Conservation (phyloP, 257 asterid genomes). For the Plectranthus barbatus region DNA sequence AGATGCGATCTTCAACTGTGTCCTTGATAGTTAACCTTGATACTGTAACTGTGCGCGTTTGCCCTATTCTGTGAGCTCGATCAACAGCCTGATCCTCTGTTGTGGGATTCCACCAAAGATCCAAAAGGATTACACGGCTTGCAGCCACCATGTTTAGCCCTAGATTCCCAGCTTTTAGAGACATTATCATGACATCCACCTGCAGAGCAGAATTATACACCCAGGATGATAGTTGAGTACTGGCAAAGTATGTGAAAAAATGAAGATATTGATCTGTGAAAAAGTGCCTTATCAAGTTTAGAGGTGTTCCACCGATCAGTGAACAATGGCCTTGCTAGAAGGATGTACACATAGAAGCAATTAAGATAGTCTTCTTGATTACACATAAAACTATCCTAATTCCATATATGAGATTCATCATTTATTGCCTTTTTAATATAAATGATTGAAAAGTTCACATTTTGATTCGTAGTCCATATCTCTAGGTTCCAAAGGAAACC, state of each 20-base stretch:
- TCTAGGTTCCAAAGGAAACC: too few relatives aligned
- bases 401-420: too few relatives aligned
- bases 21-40: conserved; percentile 78
- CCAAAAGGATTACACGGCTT: conserved; percentile 85
- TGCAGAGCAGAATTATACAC: conserved; percentile 25
- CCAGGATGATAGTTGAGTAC: background rate
- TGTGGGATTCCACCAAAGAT: conserved; percentile 99
- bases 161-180: conserved; percentile 95
- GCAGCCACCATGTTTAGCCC: conserved; percentile 99
- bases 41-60: conserved; percentile 87
- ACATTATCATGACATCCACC: conserved; percentile 98
- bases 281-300: too few relatives aligned
- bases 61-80: conserved; percentile 98
- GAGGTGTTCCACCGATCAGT: too few relatives aligned
- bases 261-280: background rate
- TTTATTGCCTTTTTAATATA: too few relatives aligned
- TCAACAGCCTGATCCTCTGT: conserved; percentile 99
- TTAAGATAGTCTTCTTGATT: too few relatives aligned
- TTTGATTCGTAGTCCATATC: too few relatives aligned
- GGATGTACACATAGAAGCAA: too few relatives aligned
- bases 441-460: too few relatives aligned
- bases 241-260: background rate
- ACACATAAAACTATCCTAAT: too few relatives aligned
- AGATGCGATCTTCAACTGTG: conserved; percentile 93
- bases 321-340: too few relatives aligned